Conservation (phyloP, 2,329 filamentous ascomycete genomes). For the Neonectria faginata region DNA sequence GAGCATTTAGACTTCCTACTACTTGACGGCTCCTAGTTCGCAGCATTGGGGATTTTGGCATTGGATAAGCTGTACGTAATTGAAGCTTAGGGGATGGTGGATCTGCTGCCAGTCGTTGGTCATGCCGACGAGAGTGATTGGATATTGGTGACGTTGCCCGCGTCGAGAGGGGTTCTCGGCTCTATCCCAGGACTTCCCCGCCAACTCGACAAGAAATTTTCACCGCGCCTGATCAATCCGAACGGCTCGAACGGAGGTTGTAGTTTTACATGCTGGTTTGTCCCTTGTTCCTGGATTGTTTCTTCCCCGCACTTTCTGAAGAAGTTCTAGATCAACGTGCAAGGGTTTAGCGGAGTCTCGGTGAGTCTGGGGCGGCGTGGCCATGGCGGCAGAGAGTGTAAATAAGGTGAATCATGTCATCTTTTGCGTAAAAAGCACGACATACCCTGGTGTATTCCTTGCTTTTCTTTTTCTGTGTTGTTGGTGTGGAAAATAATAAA, state of each 20-base stretch:
- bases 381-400: neutral
- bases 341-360: neutral
- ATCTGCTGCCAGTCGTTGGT: neutral
- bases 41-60: neutral
- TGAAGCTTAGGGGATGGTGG: constrained; percentile 2
- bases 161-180: neutral
- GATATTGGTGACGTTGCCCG: constrained; percentile 3
- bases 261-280: neutral
- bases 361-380: neutral
- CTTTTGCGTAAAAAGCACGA: neutral
- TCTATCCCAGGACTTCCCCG: constrained; percentile 1
- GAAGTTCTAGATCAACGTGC: neutral
- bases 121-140: constrained; percentile 1
- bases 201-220: constrained; percentile 1
- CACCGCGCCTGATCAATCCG: neutral
- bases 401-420: neutral
- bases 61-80: constrained; percentile 10
- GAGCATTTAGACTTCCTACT: neutral
- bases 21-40: neutral
- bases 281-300: neutral
- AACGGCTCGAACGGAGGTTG: neutral
- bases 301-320: neutral
- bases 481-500: no score
- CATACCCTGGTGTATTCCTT: neutral
- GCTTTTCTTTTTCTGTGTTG: no score